Conservation (phyloP, 2,329 filamentous ascomycete genomes). For the Conoideocrella luteorostrata region DNA sequence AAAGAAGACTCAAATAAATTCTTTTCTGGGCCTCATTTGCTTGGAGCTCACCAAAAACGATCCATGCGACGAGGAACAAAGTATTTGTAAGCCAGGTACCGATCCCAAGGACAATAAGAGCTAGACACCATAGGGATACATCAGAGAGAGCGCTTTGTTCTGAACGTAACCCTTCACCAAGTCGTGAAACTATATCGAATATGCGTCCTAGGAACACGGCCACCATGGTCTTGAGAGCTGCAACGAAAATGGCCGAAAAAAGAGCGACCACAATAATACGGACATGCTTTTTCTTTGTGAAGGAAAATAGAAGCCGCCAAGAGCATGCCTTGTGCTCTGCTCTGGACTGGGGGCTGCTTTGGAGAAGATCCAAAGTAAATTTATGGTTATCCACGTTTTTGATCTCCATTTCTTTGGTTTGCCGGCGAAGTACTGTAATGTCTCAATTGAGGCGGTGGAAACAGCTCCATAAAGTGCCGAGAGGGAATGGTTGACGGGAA, state of each 20-base stretch:
- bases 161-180: conserved; percentile 48
- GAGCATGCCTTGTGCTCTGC: conserved; percentile 9
- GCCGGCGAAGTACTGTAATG: too few relatives aligned
- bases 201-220: conserved; percentile 68
- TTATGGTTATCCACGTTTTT: too few relatives aligned
- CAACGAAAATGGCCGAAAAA: conserved; percentile 50
- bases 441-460: too few relatives aligned
- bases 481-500: too few relatives aligned
- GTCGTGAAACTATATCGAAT: conserved; percentile 64
- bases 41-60: conserved; percentile 75
- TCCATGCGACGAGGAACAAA: conserved; percentile 63
- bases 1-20: conserved; percentile 64
- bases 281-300: conserved; percentile 58
- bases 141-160: conserved; percentile 45
- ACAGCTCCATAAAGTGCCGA: too few relatives aligned
- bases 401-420: too few relatives aligned
- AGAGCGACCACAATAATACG: conserved; percentile 48
- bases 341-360: not conserved
- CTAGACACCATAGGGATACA: conserved; percentile 54
- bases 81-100: conserved; percentile 62
- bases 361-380: not conserved
- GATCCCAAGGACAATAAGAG: conserved; percentile 56
- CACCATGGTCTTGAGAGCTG: conserved; percentile 56
- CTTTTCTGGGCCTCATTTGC: conserved; percentile 57
- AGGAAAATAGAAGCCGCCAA: conserved; percentile 58